A percentile compares a stretch with the other conserved stretches of the same genome.
phyloP scores from a whole-genome alignment of 768 basidiomycete species.

The Boletus vinaceobasis region DNA sequence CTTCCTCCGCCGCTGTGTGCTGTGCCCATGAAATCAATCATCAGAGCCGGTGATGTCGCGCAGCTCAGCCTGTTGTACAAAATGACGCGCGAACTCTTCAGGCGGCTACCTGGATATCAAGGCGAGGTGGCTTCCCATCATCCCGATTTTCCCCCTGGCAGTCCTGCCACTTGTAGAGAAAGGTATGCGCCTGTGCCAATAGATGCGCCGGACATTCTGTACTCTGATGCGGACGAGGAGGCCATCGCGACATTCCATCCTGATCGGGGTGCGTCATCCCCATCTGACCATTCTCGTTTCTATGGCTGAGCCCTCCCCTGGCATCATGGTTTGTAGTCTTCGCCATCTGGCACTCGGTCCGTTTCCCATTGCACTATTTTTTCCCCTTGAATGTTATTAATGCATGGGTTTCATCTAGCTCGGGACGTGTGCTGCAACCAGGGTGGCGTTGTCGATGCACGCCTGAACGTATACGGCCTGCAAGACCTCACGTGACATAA shows the following conservation, averaged over 20 bases:
- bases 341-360: slow-evolving; percentile 17
- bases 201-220: slow-evolving; percentile 31
- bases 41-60: slow-evolving; percentile 37
- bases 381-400: too few species aligned
- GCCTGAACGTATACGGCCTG: slow-evolving; percentile 61
- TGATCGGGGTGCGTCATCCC: slow-evolving; percentile 6
- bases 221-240: slow-evolving; percentile 34
- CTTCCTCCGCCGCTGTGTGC: background rate
- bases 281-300: too few species aligned
- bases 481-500: slow-evolving; percentile 38
- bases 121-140: slow-evolving; percentile 16
- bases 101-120: slow-evolving; percentile 44
- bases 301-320: background rate
- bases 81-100: slow-evolving; percentile 47
- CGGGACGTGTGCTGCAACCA: slow-evolving; percentile 57
- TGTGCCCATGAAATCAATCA: background rate
- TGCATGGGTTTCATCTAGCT: slow-evolving; percentile 35
- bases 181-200: slow-evolving; percentile 19
- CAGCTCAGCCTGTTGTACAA: slow-evolving; percentile 55
- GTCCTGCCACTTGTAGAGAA: slow-evolving; percentile 26
- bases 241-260: slow-evolving; percentile 30
- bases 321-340: slow-evolving; percentile 9
- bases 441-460: slow-evolving; percentile 61
- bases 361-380: background rate
- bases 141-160: slow-evolving; percentile 30